These are phyloP conservation scores for Phlebopus sp. DNA, from an alignment of 1,284 basidiomycete genomes.

Conservation along the genomic window DNA sequence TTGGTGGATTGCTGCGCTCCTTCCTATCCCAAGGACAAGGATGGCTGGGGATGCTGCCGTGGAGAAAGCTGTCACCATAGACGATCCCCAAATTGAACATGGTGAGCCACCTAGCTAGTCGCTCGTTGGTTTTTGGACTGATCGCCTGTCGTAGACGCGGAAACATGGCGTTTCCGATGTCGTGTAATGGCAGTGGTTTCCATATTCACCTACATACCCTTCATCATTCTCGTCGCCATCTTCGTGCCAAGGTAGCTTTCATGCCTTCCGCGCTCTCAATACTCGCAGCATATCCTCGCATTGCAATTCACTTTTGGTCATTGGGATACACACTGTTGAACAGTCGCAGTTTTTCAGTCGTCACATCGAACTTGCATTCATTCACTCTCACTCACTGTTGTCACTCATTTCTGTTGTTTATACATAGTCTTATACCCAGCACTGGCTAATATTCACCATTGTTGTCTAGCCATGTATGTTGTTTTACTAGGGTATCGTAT, in stretches of 20 bases:
- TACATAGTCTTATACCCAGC: constrained; percentile 29
- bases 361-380: constrained; percentile 7
- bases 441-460: constrained; percentile 16
- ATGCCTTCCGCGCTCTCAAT: constrained; percentile 7
- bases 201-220: constrained; percentile 72
- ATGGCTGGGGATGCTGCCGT: constrained; percentile 53
- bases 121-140: constrained; percentile 4
- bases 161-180: constrained; percentile 68
- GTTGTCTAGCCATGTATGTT: constrained; percentile 23
- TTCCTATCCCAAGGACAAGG: constrained; percentile 58
- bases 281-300: constrained; percentile 21
- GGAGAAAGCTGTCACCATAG: constrained; percentile 69
- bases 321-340: constrained; percentile 1
- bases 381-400: constrained; percentile 20
- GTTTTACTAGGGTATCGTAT: constrained; percentile 14
- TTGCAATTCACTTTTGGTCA: constrained; percentile 18
- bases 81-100: constrained; percentile 74
- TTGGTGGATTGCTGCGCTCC: constrained; percentile 70
- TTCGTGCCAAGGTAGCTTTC: constrained; percentile 44
- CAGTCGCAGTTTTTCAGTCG: constrained; percentile 14
- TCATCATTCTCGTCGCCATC: constrained; percentile 67
- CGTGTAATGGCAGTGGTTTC: constrained; percentile 66
- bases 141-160: constrained; percentile 49
- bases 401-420: constrained; percentile 27
- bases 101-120: constrained; percentile 43